Conservation (phyloP, 2,329 filamentous ascomycete species). For the Ophiostoma novo-ulmi region DNA sequence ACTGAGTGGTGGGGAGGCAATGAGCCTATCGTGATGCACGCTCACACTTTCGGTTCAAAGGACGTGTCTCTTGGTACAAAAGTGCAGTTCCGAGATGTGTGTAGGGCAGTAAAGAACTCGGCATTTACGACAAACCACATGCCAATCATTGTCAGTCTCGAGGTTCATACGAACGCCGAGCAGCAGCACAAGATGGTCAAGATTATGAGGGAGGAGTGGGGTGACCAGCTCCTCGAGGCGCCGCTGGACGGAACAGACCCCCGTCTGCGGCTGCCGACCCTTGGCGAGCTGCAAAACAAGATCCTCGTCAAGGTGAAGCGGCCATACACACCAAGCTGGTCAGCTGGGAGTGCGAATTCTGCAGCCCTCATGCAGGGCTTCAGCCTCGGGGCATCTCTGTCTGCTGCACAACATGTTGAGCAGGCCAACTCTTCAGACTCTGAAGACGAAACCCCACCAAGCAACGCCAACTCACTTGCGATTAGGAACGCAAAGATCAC, state of each 20-base stretch:
- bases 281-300: constrained; percentile 68
- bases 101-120: constrained; percentile 68
- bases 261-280: constrained; percentile 56
- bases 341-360: constrained; percentile 28
- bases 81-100: constrained; percentile 84
- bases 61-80: constrained; percentile 76
- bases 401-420: constrained; percentile 31
- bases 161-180: constrained; percentile 75
- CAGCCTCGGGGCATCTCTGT: constrained; percentile 30
- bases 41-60: constrained; percentile 28
- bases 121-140: constrained; percentile 72
- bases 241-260: constrained; percentile 49
- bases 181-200: constrained; percentile 91
- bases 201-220: constrained; percentile 90
- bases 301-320: constrained; percentile 81
- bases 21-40: constrained; percentile 80
- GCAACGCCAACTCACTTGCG: constrained; percentile 29
- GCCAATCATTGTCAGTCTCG: constrained; percentile 85
- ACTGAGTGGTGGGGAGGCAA: constrained; percentile 35
- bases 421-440: constrained; percentile 37
- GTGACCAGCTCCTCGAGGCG: constrained; percentile 62
- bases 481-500: constrained; percentile 49
- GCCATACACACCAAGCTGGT: constrained; percentile 30
- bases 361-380: constrained; percentile 30
- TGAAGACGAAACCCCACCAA: constrained; percentile 40